Conservation (phyloP, 169 alveolate species). For the Plasmodium coatneyi region DNA sequence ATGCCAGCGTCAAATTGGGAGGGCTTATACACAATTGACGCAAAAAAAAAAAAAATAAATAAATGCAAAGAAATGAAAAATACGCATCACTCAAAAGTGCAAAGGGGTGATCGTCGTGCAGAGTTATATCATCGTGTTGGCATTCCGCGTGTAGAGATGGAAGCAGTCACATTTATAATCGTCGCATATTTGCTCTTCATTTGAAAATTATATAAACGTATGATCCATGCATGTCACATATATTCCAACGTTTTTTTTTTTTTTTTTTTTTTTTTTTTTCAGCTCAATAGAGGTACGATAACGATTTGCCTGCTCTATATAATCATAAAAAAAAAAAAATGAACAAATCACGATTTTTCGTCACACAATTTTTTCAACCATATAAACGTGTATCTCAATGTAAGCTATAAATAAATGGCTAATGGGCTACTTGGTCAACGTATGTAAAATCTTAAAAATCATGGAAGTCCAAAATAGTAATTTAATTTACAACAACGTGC, state of each 20-base stretch:
- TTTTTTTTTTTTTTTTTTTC: not conserved
- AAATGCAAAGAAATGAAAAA: not conserved
- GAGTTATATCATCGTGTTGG: not conserved
- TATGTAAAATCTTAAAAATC: not conserved
- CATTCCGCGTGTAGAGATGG: not conserved
- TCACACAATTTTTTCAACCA: not conserved
- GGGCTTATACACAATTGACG: not conserved
- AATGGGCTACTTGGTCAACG: not conserved
- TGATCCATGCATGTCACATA: not conserved
- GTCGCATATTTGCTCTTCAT: conserved; percentile 5
- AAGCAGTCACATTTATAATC: not conserved
- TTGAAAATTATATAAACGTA: not conserved
- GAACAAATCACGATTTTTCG: not conserved
- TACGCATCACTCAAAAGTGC: not conserved
- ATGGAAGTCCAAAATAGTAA: not conserved
- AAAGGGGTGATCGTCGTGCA: not conserved
- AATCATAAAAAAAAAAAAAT: not conserved
- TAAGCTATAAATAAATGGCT: not conserved
- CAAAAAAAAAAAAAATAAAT: not conserved
- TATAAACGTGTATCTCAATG: not conserved
- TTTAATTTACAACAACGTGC: not conserved
- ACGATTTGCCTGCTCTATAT: not conserved
- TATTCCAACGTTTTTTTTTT: not conserved
- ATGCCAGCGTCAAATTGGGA: not conserved
- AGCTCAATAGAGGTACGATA: not conserved